phyloP scores from a whole-genome alignment of 2,329 filamentous ascomycete genomes.

The Sclerotinia minor region DNA sequence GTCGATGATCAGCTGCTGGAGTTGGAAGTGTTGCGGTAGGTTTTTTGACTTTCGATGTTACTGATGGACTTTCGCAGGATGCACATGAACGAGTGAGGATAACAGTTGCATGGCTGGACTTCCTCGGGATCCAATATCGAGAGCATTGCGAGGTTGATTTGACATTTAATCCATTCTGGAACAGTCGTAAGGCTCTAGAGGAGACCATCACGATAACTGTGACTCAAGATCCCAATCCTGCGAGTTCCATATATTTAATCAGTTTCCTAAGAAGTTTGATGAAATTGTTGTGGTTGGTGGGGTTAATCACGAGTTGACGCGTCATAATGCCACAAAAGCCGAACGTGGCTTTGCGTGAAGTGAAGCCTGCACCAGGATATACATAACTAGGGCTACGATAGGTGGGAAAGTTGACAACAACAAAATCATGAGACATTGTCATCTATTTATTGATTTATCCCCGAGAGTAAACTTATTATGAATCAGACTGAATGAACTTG shows the following conservation, averaged over 20 bases:
- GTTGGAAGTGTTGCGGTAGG: slow-evolving; percentile 25
- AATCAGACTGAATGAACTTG: neutral
- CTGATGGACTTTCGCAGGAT: slow-evolving; percentile 35
- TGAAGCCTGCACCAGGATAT: neutral
- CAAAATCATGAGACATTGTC: slow-evolving; percentile 34
- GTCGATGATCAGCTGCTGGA: slow-evolving; percentile 54
- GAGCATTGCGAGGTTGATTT: slow-evolving; percentile 21
- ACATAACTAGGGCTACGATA: slow-evolving; percentile 15
- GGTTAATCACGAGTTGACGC: slow-evolving; percentile 12
- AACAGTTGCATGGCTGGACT: slow-evolving; percentile 17
- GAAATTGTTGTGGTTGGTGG: neutral
- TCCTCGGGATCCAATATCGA: slow-evolving; percentile 23
- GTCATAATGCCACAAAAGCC: neutral
- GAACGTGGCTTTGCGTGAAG: neutral
- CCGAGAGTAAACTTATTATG: neutral
- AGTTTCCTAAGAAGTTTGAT: neutral
- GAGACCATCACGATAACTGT: slow-evolving; percentile 38
- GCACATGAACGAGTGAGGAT: slow-evolving; percentile 39
- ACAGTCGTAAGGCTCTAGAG: slow-evolving; percentile 36
- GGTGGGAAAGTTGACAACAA: slow-evolving; percentile 24
- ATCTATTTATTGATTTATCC: slow-evolving; percentile 25
- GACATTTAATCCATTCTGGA: slow-evolving; percentile 26
- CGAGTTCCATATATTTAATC: neutral
- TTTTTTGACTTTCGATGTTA: slow-evolving; percentile 11
- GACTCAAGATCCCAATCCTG: slow-evolving; percentile 5